These are phyloP conservation scores for Ampelomyces quisqualis DNA, from an alignment of 2,329 filamentous ascomycete species.

Conservation along the genomic window DNA sequence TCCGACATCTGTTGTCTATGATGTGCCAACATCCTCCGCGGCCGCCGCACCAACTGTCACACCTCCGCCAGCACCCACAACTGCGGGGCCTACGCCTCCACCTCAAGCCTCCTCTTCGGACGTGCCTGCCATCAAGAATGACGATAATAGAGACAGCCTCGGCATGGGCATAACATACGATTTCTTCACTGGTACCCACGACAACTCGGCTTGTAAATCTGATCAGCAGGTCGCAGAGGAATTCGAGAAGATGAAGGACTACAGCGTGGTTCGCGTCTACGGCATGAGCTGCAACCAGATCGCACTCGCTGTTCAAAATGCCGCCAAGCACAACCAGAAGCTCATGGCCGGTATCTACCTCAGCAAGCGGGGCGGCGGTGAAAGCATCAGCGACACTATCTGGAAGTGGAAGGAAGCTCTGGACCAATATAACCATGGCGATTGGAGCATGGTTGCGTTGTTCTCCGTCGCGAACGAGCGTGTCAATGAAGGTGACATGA, in stretches of 20 bases:
- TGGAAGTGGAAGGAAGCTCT: slow-evolving; percentile 61
- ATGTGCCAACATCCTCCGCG: not conserved
- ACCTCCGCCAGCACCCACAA: slow-evolving; percentile 3
- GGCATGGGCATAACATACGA: slow-evolving; percentile 40
- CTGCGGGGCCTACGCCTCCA: slow-evolving; percentile 6
- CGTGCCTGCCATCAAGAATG: slow-evolving; percentile 2
- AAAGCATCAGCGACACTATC: slow-evolving; percentile 53
- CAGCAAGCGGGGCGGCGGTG: slow-evolving; percentile 51
- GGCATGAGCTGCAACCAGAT: slow-evolving; percentile 78
- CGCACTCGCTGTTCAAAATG: slow-evolving; percentile 61
- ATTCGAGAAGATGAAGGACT: slow-evolving; percentile 60
- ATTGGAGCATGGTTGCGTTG: slow-evolving; percentile 70
- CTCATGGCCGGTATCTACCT: slow-evolving; percentile 76
- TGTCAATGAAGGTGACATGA: slow-evolving; percentile 57
- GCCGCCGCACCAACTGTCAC: slow-evolving; percentile 1
- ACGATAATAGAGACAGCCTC: slow-evolving; percentile 9
- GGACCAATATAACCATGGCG: slow-evolving; percentile 44
- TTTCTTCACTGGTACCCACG: slow-evolving; percentile 24
- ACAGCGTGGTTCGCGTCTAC: slow-evolving; percentile 71
- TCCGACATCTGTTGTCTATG: too few species aligned
- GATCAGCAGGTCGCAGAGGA: slow-evolving; percentile 64
- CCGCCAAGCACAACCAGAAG: slow-evolving; percentile 64
- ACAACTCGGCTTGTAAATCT: slow-evolving; percentile 60
- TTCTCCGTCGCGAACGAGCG: slow-evolving; percentile 80
- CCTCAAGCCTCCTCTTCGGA: slow-evolving; percentile 7